Evolutionary conservation across 352 stramenopile species (phyloP).

Genomic region (Globisporangium carolinianum): DNA sequence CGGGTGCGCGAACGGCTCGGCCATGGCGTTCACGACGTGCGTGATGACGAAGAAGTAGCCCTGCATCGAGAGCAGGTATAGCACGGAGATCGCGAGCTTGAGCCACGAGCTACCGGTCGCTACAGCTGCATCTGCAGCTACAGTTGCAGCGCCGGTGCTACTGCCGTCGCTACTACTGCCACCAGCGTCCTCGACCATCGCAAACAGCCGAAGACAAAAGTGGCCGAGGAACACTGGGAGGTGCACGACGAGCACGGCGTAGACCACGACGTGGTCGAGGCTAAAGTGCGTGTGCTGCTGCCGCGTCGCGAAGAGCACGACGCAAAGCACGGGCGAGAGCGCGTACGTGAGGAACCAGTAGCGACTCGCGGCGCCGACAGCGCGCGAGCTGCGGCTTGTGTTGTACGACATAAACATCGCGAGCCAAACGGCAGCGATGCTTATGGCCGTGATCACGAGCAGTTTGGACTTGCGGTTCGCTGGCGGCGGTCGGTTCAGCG

Average conservation of each 20-base stretch:
- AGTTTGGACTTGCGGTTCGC: conserved; percentile 21
- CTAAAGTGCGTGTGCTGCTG: conserved; percentile 28
- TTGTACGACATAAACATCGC: conserved; percentile 71
- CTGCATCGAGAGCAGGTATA: conserved; percentile 80
- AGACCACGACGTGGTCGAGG: conserved; percentile 69
- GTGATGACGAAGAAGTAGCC: conserved; percentile 83
- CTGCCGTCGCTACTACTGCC: neutral
- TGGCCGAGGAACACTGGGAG: conserved; percentile 77
- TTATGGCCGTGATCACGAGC: conserved; percentile 34
- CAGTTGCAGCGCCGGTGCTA: too few species aligned
- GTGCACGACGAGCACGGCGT: conserved; percentile 71
- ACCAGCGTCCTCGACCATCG: conserved; percentile 39
- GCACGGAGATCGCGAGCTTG: conserved; percentile 66
- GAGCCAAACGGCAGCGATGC: conserved; percentile 41
- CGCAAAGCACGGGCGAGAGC: conserved; percentile 50
- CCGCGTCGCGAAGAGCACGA: conserved; percentile 47
- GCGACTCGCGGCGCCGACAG: conserved; percentile 16
- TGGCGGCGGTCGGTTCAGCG: conserved; percentile 7
- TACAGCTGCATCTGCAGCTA: conserved; percentile 6
- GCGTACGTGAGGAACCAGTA: conserved; percentile 66
- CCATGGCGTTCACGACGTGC: conserved; percentile 73
- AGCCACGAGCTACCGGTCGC: conserved; percentile 31
- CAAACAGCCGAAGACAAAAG: conserved; percentile 70
- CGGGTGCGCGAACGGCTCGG: conserved; percentile 72
- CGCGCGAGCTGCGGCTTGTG: conserved; percentile 17